These are phyloP conservation scores for Guillardia theta DNA, from an alignment of 78 protist species.

Conservation along the genomic window DNA sequence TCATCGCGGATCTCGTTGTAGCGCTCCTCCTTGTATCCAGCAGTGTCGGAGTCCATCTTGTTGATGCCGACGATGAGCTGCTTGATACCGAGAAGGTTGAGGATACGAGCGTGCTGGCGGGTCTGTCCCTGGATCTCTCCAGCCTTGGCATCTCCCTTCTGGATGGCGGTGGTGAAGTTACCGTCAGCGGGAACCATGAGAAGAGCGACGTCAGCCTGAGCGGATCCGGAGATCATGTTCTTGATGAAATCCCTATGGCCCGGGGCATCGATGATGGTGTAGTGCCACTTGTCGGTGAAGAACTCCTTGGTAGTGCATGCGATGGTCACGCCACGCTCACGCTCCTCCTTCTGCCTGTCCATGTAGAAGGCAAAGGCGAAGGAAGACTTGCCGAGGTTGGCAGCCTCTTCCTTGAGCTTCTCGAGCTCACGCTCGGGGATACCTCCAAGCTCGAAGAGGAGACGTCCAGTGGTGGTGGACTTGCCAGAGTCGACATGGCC, in stretches of 20 bases:
- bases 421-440: constrained; percentile 72
- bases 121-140: constrained; percentile 70
- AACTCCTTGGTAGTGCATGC: constrained; percentile 95
- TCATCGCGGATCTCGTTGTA: constrained; percentile 67
- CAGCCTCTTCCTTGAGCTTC: constrained; percentile 81
- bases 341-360: constrained; percentile 96
- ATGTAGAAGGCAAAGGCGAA: constrained; percentile 98
- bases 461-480: constrained; percentile 83
- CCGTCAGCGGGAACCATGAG: constrained; percentile 70
- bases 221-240: constrained; percentile 99
- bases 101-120: constrained; percentile 74
- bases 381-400: constrained; percentile 94
- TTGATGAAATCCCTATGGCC: constrained; percentile 99
- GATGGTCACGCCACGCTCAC: constrained; percentile 87
- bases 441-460: constrained; percentile 74
- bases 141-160: constrained; percentile 65
- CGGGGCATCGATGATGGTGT: constrained; percentile 99
- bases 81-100: constrained; percentile 64
- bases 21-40: constrained; percentile 59
- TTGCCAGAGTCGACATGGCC: constrained; percentile 80
- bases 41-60: constrained; percentile 64
- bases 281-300: constrained; percentile 93
- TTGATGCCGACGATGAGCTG: constrained; percentile 68
- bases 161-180: constrained; percentile 63
- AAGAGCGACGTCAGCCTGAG: constrained; percentile 81